Percentiles rank a stretch among this genome's conserved stretches.
Conservation (phyloP, 371 early-diverging fungal species). For the Quaeritorhiza haematococci region DNA sequence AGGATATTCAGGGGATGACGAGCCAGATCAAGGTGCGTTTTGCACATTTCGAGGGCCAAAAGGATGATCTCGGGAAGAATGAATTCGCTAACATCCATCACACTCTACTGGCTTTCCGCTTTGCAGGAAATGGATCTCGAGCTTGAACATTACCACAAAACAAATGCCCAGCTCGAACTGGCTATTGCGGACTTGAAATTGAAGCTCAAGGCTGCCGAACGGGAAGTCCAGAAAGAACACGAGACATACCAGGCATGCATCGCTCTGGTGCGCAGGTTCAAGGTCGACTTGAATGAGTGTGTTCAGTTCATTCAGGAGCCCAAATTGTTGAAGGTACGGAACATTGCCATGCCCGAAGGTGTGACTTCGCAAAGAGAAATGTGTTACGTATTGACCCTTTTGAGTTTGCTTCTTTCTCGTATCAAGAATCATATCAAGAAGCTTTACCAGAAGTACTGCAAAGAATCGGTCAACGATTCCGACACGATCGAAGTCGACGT, state of each 20-base stretch:
- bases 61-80: neutral
- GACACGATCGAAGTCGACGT: slow-evolving; percentile 28
- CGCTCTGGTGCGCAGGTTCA: slow-evolving; percentile 36
- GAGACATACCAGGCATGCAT: slow-evolving; percentile 26
- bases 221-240: slow-evolving; percentile 39
- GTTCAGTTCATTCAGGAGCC: slow-evolving; percentile 46
- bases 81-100: neutral
- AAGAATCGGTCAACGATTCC: slow-evolving; percentile 24
- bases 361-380: too few relatives aligned
- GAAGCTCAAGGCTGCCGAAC: slow-evolving; percentile 46
- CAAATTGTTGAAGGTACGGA: slow-evolving; percentile 37
- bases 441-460: slow-evolving; percentile 51
- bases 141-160: slow-evolving; percentile 42
- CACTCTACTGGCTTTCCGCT: neutral
- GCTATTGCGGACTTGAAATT: slow-evolving; percentile 44
- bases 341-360: slow-evolving; percentile 5
- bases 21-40: slow-evolving; percentile 39
- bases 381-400: too few relatives aligned
- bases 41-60: neutral
- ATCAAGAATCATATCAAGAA: slow-evolving; percentile 35
- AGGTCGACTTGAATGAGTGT: slow-evolving; percentile 43
- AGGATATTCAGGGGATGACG: slow-evolving; percentile 48
- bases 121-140: slow-evolving; percentile 51
- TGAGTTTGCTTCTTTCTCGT: neutral
- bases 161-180: slow-evolving; percentile 41